Base-by-base conservation (phyloP, 2,329 filamentous ascomycete genomes). In the Drechslerella coelobrocha region DNA sequence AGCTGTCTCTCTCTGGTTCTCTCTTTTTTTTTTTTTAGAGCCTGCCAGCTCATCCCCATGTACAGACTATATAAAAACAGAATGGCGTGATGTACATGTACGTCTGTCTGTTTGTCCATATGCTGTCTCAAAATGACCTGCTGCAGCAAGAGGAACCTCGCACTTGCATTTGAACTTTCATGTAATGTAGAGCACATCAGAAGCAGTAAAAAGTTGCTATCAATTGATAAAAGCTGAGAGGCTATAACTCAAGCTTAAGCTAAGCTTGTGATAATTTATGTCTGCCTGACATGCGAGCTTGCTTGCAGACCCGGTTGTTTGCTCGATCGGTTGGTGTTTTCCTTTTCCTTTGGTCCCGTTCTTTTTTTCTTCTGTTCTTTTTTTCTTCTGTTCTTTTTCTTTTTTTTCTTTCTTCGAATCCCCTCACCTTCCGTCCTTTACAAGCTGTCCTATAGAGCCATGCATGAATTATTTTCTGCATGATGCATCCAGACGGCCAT, bases 81-180 rank as follows among this genome's bases (percentile, higher is more conserved):
- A 50, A 69, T 69, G 65, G 65, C 65, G 65, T 69, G 65, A 69
- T 69, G 52, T 69, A 68, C 55, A 24, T 50, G 61, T 61, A 51
- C 21, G 27, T 45, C 6, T 12, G 12, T 12, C 29, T 31, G 12
- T 12, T 6, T 31, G 29, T 31, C 29, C 17, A 50, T 60, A 60
- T 26, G 55, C 55, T 21, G 41, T 45, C 41, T 45, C 41, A 45
- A 45, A 45, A 39, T 39, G 17, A 10, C 34, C 17, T 39, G 34
- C 34, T 14, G 34, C 29, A 7, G 12, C 7, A 6, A 5, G 37
- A 5, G n/a, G 9, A 8, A 17, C n/a, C 5, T 12, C 41, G 19
- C 14, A 10, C 41, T 45, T 21, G 41, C 41, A 45, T 21, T 23
- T 21, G 41, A 4, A 45, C 21, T 21, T 21, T 6, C 21, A 45